These are phyloP conservation scores for Aspergillus quadricinctus DNA, from an alignment of 2,329 filamentous ascomycete species.

Conservation along the genomic window DNA sequence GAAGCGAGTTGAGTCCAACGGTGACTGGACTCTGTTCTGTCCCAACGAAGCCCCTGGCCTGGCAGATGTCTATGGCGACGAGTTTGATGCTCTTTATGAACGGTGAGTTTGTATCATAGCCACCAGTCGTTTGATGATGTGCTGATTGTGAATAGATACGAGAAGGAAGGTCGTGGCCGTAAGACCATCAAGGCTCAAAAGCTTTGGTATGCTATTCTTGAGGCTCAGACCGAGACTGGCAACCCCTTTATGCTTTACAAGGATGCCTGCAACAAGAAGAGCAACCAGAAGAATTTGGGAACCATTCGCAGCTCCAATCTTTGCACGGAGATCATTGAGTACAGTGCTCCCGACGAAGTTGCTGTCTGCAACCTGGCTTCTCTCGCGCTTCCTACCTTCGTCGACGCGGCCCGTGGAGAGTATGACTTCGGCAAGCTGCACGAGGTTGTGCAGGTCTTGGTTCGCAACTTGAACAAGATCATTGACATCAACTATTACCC, in stretches of 20 bases:
- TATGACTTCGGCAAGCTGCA: constrained; percentile 98
- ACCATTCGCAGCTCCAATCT: constrained; percentile 98
- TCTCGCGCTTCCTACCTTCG: constrained; percentile 82
- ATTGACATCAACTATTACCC: constrained; percentile 99
- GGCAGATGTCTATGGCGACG: constrained; percentile 93
- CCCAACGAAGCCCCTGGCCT: constrained; percentile 93
- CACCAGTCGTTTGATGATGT: neutral
- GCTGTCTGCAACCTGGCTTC: constrained; percentile 98
- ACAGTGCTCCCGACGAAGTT: constrained; percentile 94
- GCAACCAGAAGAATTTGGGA: constrained; percentile 99
- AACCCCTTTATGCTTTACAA: constrained; percentile 99
- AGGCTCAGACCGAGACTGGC: constrained; percentile 97
- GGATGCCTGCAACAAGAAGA: constrained; percentile 96
- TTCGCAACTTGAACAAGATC: constrained; percentile 95
- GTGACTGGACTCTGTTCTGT: constrained; percentile 96
- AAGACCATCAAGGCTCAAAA: constrained; percentile 96
- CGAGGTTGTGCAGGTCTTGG: constrained; percentile 86
- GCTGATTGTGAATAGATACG: constrained; percentile 57
- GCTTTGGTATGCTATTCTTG: constrained; percentile 97
- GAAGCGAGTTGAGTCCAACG: constrained; percentile 97
- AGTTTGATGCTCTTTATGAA: constrained; percentile 93
- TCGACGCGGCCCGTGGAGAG: constrained; percentile 76
- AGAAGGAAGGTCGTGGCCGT: constrained; percentile 79
- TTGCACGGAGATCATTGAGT: constrained; percentile 98
- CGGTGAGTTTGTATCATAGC: constrained; percentile 29